These are phyloP conservation scores for Carex cristatella DNA, from an alignment of 176 grass and related monocot species.

Conservation along the genomic window DNA sequence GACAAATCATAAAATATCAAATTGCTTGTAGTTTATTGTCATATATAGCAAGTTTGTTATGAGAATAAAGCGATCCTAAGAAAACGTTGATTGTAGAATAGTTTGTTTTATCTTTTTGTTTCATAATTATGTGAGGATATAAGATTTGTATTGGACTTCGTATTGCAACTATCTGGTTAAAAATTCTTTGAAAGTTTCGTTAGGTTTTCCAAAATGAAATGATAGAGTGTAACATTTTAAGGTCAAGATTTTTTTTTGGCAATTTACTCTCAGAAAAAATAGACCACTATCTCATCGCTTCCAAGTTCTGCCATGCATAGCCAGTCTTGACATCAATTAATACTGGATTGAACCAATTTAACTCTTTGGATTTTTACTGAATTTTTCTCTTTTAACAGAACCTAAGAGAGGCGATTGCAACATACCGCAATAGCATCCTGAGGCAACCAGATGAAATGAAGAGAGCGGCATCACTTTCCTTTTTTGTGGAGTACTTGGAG, in stretches of 20 bases:
- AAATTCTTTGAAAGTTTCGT: too few relatives aligned
- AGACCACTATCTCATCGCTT: background rate
- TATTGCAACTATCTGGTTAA: too few relatives aligned
- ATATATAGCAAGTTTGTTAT: background rate
- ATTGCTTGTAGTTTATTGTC: too few relatives aligned
- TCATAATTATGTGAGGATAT: too few relatives aligned
- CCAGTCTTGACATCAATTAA: background rate
- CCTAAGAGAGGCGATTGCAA: constrained; percentile 88
- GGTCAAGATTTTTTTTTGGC: background rate
- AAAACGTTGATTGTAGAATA: background rate
- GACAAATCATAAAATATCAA: too few relatives aligned
- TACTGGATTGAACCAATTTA: background rate
- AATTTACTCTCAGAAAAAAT: background rate
- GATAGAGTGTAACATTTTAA: too few relatives aligned
- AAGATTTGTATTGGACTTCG: too few relatives aligned
- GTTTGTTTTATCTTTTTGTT: background rate
- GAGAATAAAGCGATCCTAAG: background rate
- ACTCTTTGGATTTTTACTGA: constrained; percentile 24
- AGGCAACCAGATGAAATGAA: constrained; percentile 98
- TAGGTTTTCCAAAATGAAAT: too few relatives aligned
- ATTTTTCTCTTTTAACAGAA: constrained; percentile 58
- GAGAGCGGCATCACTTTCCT: constrained; percentile 89
- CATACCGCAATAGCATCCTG: constrained; percentile 90
- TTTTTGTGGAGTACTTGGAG: constrained; percentile 98
- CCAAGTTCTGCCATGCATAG: background rate